Evolutionary conservation across 129 eudicot genomes (phyloP), one percentile per base, ranked within the genome.

Genomic region (Ambrosia trifida): DNA sequence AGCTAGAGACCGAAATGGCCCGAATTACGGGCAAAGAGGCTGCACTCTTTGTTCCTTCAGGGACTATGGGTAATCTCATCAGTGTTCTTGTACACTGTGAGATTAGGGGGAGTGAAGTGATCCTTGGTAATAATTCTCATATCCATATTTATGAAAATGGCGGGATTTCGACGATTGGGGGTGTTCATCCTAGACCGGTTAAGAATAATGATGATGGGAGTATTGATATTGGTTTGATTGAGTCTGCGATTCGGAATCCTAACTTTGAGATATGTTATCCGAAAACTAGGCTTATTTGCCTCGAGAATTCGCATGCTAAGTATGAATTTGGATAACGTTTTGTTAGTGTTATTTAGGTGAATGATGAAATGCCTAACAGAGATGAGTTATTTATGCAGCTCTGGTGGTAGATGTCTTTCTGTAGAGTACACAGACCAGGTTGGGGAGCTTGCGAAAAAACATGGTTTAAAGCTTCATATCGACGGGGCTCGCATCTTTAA

Each of bases 401-500:
- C 89, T 65, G 99, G 99, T 72, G 97, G 99, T 18, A 86, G 89
- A 81, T 85, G 93, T 76, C 87, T 94, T 65, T 82, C 99, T n/a
- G 87, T 52, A 5, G 97, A 90, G 69, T 94, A 94, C 47, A 94
- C 88, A 38, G 94, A 90, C 70, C 82, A 47, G 68, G 99, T 94
- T 70, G 97, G 99, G 70, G 91, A 80, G 80, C 78, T 94, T 69
- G 99, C 96, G 3, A 90, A 82, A 82, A 85, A 85, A 79, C 78
- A 94, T 68, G 96, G 91, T 11, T 63, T 94, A 46, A 94, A 94
- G 87, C 99, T 94, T 81, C 99, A 94, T 75, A 94, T 94, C 43
- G 99, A 94, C 53, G 99, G 99, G n/a, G 97, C 99, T 44, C 96
- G 96, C 10, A 94, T 94, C 50, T 94, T 94, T 45, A 85, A 94